Base-by-base conservation (phyloP, 1,284 basidiomycete genomes). In the Prillingera fragicola region DNA sequence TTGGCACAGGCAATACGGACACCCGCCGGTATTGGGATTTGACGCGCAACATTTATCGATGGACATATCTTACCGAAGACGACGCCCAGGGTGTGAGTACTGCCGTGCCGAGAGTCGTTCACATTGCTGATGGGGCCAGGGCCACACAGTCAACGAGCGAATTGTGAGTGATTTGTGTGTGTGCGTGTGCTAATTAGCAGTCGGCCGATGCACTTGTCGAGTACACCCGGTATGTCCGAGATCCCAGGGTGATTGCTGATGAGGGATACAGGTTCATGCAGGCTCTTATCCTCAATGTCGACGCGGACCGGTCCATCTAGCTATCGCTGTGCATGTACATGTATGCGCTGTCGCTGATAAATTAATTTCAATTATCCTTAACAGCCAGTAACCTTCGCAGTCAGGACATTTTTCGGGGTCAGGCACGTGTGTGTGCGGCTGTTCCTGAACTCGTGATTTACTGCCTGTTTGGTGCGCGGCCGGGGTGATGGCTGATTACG, bases 101-200 rank as follows among this genome's bases (percentile, higher is more conserved):
- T 13, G 5, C 21, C 35, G 35, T 15, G n/a, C 18, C 7, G 24
- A 26, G 9, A 15, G 12, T n/a, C 8, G 19, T 31, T 41, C 26
- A 41, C 32, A n/a, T 21, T 15, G 21, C 33, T 18, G 10, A n/a
- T 37, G 47, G 41, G 44, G 48, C 18, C 38, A 40, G 38, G 17
- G 17, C 3, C 60, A 63, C 42, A 63, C 60, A 4, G 49, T 63
- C 47, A 55, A 63, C 34, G 60, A 63, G 41, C 53, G 48, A 13
- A 45, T 59, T 21, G 52, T 50, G 34, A 42, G 52, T 48, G 23
- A 5, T 25, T 2, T n/a, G 23, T 6, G n/a, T 32, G 25, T 15
- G 8, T 33, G 32, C 13, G 8, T 31, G 15, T 19, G 38, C 42
- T 48, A 28, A 44, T 28, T 4, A 18, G 15, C 38, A 50, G 52